Percentiles rank a stretch among this genome's conserved stretches.
phyloP scores from a whole-genome alignment of 225 moss, liverwort and hornwort genomes.

The Asterella californica region DNA sequence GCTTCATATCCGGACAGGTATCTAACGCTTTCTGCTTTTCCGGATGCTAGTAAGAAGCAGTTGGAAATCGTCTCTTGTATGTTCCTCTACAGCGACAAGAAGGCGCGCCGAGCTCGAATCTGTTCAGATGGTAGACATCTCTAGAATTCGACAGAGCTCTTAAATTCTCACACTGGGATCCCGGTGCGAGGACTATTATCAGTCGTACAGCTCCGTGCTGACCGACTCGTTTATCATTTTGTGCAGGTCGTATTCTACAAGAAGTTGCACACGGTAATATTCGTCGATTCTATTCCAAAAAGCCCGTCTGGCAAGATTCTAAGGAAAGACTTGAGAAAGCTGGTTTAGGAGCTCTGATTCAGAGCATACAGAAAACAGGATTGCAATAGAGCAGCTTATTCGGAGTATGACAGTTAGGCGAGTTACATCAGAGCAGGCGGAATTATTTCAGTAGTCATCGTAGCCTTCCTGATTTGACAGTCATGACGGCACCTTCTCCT shows the following conservation, averaged over 20 bases:
- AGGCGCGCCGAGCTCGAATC: not conserved
- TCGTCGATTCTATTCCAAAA: constrained; percentile 74
- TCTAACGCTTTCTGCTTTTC: not conserved
- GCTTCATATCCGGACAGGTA: constrained; percentile 61
- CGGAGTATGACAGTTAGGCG: not conserved
- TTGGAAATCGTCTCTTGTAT: too few relatives aligned
- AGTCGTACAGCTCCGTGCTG: too few relatives aligned
- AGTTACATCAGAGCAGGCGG: not conserved
- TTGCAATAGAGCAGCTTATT: not conserved
- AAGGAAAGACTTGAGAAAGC: constrained; percentile 65
- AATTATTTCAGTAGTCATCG: not conserved
- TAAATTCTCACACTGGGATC: too few relatives aligned
- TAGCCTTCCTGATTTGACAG: constrained; percentile 7
- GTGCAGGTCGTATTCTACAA: constrained; percentile 91
- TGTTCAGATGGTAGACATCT: not conserved
- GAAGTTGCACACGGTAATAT: constrained; percentile 62
- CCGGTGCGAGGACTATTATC: too few relatives aligned
- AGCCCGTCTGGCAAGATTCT: constrained; percentile 72
- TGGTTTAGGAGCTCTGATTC: not conserved
- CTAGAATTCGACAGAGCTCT: too few relatives aligned
- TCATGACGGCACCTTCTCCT: not conserved
- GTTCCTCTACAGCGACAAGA: not conserved
- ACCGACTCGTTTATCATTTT: not conserved
- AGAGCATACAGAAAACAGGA: not conserved
- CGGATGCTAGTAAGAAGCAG: too few relatives aligned